These are phyloP conservation scores for Lentinus tigrinus DNA, from an alignment of 768 basidiomycete genomes.

Conservation along the genomic window DNA sequence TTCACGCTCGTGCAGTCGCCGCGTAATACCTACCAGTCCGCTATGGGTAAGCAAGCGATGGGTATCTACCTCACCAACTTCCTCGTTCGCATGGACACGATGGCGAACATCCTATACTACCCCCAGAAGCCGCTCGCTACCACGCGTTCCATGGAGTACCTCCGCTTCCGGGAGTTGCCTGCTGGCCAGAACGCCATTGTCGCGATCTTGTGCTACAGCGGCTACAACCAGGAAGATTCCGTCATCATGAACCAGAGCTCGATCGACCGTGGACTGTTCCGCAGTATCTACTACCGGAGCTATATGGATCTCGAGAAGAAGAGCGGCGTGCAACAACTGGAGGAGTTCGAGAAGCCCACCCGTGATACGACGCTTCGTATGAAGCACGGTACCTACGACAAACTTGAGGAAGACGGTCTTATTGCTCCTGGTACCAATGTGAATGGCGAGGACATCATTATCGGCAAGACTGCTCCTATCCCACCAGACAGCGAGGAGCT, in stretches of 20 bases:
- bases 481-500: conserved; percentile 97
- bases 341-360: conserved; percentile 96
- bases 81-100: conserved; percentile 98
- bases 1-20: conserved; percentile 65
- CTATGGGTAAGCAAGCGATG: conserved; percentile 99
- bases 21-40: conserved; percentile 99
- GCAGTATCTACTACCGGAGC: conserved; percentile 97
- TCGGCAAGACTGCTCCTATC: conserved; percentile 97
- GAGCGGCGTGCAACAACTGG: conserved; percentile 85
- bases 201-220: conserved; percentile 97
- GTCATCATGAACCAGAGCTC: conserved; percentile 99
- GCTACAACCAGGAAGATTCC: conserved; percentile 99
- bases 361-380: conserved; percentile 91
- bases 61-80: conserved; percentile 98
- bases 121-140: conserved; percentile 99
- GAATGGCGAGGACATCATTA: conserved; percentile 96
- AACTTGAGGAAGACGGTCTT: conserved; percentile 93
- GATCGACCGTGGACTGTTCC: conserved; percentile 96
- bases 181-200: conserved; percentile 99
- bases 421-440: conserved; percentile 96
- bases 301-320: conserved; percentile 99
- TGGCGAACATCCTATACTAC: conserved; percentile 99
- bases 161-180: conserved; percentile 97
- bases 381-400: conserved; percentile 99
- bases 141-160: conserved; percentile 98